Conservation (phyloP, 352 stramenopile genomes). For the Globisporangium lucens region DNA sequence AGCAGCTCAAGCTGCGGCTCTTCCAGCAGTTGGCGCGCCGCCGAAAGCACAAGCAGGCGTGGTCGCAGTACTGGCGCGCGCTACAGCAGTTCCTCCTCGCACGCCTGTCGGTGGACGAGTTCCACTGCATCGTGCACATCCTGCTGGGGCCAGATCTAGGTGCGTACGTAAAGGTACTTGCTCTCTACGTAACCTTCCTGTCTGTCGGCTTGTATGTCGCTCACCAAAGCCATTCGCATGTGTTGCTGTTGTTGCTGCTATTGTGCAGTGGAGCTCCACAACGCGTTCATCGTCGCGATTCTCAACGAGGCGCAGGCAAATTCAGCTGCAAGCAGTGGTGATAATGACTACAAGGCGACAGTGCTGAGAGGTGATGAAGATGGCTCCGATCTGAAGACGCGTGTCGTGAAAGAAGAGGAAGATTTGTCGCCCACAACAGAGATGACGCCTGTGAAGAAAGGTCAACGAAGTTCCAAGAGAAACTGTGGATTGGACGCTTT, state of each 20-base stretch:
- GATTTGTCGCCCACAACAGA: background rate
- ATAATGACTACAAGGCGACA: background rate
- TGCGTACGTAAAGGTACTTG: conserved; percentile 12
- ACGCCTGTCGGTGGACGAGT: conserved; percentile 50
- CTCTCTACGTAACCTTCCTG: background rate
- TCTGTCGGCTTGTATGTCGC: background rate
- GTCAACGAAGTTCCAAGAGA: background rate
- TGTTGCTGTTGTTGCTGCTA: background rate
- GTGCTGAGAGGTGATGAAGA: background rate
- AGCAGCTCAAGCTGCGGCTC: conserved; percentile 61
- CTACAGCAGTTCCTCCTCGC: conserved; percentile 60
- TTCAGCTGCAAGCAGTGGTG: background rate
- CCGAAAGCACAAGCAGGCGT: conserved; percentile 33
- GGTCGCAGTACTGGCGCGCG: conserved; percentile 54
- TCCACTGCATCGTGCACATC: conserved; percentile 41
- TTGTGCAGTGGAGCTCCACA: conserved; percentile 45
- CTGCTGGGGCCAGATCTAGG: conserved; percentile 49
- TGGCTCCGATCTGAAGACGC: background rate
- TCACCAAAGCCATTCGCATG: too few species aligned
- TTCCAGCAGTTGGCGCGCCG: conserved; percentile 58
- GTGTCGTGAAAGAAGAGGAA: background rate
- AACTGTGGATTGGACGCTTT: background rate
- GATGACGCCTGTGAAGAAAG: background rate
- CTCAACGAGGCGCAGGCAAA: conserved; percentile 30
- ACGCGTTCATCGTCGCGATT: conserved; percentile 54